Conservation (phyloP, 176 grass and related monocot species). For the Secale cereale region DNA sequence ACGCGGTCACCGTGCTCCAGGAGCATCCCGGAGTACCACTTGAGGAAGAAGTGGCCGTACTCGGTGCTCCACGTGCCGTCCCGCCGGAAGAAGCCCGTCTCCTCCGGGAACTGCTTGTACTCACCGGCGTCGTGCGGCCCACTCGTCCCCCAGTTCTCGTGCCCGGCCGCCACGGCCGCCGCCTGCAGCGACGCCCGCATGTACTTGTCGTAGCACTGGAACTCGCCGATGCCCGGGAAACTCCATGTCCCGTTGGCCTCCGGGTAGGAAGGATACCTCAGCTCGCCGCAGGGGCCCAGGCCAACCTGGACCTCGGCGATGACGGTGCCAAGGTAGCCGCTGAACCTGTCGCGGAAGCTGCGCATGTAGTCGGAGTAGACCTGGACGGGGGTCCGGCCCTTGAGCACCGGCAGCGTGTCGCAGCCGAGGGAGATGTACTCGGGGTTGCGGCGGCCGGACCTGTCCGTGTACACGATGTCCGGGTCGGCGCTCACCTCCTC, state of each 20-base stretch:
- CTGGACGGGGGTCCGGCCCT: conserved; percentile 83
- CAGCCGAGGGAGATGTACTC: conserved; percentile 97
- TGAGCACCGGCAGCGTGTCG: conserved; percentile 73
- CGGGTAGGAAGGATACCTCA: conserved; percentile 92
- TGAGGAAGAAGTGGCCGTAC: conserved; percentile 82
- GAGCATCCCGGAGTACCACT: conserved; percentile 89
- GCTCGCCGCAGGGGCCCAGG: conserved; percentile 93
- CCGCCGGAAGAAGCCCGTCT: conserved; percentile 84
- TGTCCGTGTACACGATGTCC: conserved; percentile 87
- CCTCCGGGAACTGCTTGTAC: conserved; percentile 97
- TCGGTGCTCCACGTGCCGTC: conserved; percentile 95
- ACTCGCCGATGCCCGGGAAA: conserved; percentile 95
- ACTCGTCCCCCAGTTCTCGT: conserved; percentile 63
- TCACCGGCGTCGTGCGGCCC: conserved; percentile 89
- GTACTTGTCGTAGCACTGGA: conserved; percentile 96
- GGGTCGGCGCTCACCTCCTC: conserved; percentile 72
- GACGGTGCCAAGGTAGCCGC: conserved; percentile 58
- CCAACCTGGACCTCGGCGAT: conserved; percentile 95
- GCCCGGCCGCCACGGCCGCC: conserved; percentile 46
- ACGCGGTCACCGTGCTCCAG: conserved; percentile 81
- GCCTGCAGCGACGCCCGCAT: conserved; percentile 78
- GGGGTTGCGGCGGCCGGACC: conserved; percentile 75
- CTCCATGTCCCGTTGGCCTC: conserved; percentile 93
- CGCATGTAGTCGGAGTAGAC: conserved; percentile 94
- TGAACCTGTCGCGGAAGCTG: conserved; percentile 79